Percentiles rank a stretch among this genome's conserved stretches.
These are phyloP conservation scores for Cyberlindnera veronae DNA, from an alignment of 805 yeast species.

Conservation along the genomic window DNA sequence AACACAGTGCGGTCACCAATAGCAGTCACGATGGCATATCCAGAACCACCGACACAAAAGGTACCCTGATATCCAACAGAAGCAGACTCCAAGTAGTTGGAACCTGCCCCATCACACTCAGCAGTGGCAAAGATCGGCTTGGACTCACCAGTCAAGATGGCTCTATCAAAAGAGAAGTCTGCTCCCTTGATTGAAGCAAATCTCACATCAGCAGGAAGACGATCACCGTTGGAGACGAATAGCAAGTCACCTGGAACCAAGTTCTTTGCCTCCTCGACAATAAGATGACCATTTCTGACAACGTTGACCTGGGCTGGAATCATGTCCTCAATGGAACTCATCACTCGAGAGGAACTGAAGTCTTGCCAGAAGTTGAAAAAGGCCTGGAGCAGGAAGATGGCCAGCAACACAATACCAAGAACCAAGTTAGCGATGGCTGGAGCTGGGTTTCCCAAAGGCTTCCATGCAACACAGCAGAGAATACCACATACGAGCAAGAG, in stretches of 20 bases:
- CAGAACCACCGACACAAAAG: conserved; percentile 40
- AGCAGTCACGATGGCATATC: conserved; percentile 40
- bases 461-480: conserved; percentile 42
- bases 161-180: conserved; percentile 42
- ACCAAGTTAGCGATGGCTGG: conserved; percentile 42
- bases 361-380: conserved; percentile 45
- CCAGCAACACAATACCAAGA: conserved; percentile 39
- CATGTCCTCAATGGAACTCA: conserved; percentile 44
- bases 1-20: conserved; percentile 45
- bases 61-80: conserved; percentile 48
- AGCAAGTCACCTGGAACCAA: conserved; percentile 46
- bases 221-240: conserved; percentile 35
- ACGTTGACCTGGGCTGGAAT: conserved; percentile 38
- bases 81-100: conserved; percentile 40
- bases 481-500: conserved; percentile 40
- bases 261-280: conserved; percentile 31
- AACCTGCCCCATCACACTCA: conserved; percentile 27
- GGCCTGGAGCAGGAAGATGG: conserved; percentile 41
- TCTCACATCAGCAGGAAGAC: conserved; percentile 47
- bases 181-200: conserved; percentile 32
- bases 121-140: conserved; percentile 35
- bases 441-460: conserved; percentile 43
- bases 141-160: conserved; percentile 49
- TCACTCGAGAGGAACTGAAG: conserved; percentile 43
- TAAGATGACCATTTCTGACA: conserved; percentile 33